These are phyloP conservation scores for Magnaporthales sp. DNA, from an alignment of 2,329 filamentous ascomycete species.

Conservation along the genomic window DNA sequence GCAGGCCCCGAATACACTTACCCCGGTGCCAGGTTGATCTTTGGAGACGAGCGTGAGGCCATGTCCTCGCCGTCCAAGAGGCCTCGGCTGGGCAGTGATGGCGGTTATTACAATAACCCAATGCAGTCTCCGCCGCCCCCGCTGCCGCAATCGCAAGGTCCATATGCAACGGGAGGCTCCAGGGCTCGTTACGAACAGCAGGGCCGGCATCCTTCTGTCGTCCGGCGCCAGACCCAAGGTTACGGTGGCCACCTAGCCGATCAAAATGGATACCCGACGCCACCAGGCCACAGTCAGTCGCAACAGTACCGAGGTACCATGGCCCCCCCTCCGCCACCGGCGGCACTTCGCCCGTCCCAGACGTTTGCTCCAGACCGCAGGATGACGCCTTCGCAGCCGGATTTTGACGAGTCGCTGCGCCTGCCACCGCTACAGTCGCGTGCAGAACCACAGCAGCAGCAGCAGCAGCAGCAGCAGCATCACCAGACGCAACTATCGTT, in stretches of 20 bases:
- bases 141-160: not conserved
- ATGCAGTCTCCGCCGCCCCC: not conserved
- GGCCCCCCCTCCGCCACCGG: slow-evolving; percentile 12
- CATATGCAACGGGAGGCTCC: not conserved
- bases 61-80: slow-evolving; percentile 24
- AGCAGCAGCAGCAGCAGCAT: slow-evolving; percentile 5
- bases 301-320: slow-evolving; percentile 7
- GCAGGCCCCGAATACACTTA: not conserved
- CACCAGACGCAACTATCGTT: slow-evolving; percentile 1
- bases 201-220: not conserved
- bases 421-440: slow-evolving; percentile 44
- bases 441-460: not conserved
- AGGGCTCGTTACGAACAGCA: not conserved
- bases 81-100: slow-evolving; percentile 20
- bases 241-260: not conserved
- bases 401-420: slow-evolving; percentile 43
- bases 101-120: not conserved
- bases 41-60: not conserved
- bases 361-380: not conserved
- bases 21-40: not conserved
- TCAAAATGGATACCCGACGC: not conserved
- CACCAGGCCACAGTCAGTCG: not conserved
- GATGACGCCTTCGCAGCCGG: not conserved
- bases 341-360: not conserved
- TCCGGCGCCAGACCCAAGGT: not conserved